Percentiles rank a stretch among this genome's conserved stretches.
Evolutionary conservation across 2,329 filamentous ascomycete genomes (phyloP).

Genomic region (Beauveria brongniartii): DNA sequence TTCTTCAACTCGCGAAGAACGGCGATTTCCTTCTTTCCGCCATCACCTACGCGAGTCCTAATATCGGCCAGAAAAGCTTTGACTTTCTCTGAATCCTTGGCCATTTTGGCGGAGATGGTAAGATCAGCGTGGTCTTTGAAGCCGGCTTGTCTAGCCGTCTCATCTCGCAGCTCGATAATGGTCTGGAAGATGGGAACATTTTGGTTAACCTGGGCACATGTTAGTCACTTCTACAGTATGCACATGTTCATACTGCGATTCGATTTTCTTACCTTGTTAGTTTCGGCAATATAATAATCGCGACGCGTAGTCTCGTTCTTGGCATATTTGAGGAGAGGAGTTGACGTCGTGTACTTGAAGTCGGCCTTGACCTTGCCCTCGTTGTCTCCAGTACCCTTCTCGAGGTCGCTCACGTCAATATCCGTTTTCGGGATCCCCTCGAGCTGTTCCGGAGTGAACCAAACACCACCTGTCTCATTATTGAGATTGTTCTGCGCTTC

Average conservation of each 20-base stretch:
- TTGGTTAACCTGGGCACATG: conserved; percentile 45
- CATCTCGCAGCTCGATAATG: conserved; percentile 65
- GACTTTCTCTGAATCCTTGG: conserved; percentile 65
- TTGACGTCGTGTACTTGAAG: conserved; percentile 79
- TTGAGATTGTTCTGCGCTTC: conserved; percentile 74
- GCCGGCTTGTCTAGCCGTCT: conserved; percentile 67
- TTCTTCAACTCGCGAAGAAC: conserved; percentile 70
- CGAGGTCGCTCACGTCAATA: conserved; percentile 51
- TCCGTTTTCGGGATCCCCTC: conserved; percentile 69
- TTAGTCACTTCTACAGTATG: neutral
- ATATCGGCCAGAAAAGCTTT: conserved; percentile 66
- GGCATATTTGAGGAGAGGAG: conserved; percentile 71
- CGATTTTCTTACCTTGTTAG: conserved; percentile 56
- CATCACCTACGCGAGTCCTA: conserved; percentile 55
- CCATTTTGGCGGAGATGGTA: conserved; percentile 78
- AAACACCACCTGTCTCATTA: conserved; percentile 73
- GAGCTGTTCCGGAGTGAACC: conserved; percentile 67
- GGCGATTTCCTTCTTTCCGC: conserved; percentile 61
- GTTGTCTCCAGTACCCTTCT: conserved; percentile 64
- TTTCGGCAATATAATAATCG: conserved; percentile 63
- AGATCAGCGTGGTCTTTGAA: conserved; percentile 72
- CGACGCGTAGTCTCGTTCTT: conserved; percentile 60
- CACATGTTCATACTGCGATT: neutral
- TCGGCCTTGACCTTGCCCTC: conserved; percentile 67
- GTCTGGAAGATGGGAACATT: conserved; percentile 70